Evolutionary conservation across 768 basidiomycete species (phyloP).

Genomic region (Psilocybe tampanensis): DNA sequence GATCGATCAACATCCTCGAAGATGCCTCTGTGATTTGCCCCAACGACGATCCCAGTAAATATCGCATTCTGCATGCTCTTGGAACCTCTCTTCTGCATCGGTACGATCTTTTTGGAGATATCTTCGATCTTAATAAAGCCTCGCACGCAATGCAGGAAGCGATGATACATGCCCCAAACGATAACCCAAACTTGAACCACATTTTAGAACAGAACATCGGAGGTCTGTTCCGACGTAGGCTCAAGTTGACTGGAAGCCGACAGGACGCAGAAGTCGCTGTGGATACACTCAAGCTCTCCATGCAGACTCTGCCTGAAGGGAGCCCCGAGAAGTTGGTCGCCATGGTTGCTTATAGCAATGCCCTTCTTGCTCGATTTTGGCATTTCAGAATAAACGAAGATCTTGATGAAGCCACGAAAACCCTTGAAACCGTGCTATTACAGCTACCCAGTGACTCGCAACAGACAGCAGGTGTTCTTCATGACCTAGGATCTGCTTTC

Average conservation of each 20-base stretch:
- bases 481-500: neutral
- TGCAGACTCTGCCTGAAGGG: neutral
- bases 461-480: neutral
- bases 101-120: slow-evolving; percentile 7
- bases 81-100: neutral
- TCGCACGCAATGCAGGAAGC: neutral
- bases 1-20: neutral
- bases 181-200: neutral
- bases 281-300: neutral
- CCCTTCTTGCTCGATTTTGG: slow-evolving; percentile 9
- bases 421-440: neutral
- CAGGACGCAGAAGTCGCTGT: slow-evolving; percentile 2
- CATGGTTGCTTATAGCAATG: neutral
- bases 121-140: slow-evolving; percentile 7
- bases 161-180: neutral
- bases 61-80: neutral
- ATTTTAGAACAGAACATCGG: neutral
- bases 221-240: neutral
- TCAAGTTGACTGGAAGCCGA: neutral
- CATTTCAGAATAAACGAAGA: neutral
- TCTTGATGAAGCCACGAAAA: neutral
- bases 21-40: neutral
- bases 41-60: neutral
- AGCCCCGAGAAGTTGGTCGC: neutral
- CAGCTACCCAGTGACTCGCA: neutral